These are phyloP conservation scores for Conringia planisiliqua DNA, from an alignment of 345 rosid species.

Conservation along the genomic window DNA sequence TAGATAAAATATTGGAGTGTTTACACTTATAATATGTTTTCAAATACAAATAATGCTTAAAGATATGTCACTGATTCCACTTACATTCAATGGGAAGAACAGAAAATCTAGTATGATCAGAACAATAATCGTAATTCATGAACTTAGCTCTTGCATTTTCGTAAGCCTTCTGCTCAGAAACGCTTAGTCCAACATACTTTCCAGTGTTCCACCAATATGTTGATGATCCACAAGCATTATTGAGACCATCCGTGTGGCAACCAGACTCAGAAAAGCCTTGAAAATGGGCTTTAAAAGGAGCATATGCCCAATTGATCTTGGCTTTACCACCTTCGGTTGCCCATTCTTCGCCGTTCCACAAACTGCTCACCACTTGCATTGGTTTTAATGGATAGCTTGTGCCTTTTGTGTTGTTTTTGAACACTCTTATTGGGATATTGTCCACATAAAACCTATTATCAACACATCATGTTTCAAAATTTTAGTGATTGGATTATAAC, in stretches of 20 bases:
- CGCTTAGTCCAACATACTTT: not conserved
- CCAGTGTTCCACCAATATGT: slow-evolving; percentile 51
- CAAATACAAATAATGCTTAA: no score
- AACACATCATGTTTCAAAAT: not conserved
- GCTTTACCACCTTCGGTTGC: slow-evolving; percentile 57
- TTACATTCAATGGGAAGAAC: not conserved
- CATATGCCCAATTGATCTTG: slow-evolving; percentile 46
- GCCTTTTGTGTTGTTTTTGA: slow-evolving; percentile 43
- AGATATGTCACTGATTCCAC: not conserved
- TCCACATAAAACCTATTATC: slow-evolving; percentile 39
- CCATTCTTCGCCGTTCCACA: slow-evolving; percentile 66
- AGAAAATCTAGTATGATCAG: not conserved
- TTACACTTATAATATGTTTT: no score
- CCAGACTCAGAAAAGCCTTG: slow-evolving; percentile 39
- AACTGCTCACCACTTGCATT: slow-evolving; percentile 50
- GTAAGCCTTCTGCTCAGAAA: not conserved
- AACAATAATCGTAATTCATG: slow-evolving; percentile 3
- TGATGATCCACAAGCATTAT: slow-evolving; percentile 2
- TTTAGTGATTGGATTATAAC: not conserved
- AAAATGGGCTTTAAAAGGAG: slow-evolving; percentile 50
- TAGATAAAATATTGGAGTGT: no score
- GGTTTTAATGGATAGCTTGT: slow-evolving; percentile 11
- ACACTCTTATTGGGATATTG: slow-evolving; percentile 51
- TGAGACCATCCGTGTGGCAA: slow-evolving; percentile 16
- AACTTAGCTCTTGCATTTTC: not conserved